Base-by-base conservation (phyloP, 1,284 basidiomycete genomes). In the Paramarasmius palmivorus region DNA sequence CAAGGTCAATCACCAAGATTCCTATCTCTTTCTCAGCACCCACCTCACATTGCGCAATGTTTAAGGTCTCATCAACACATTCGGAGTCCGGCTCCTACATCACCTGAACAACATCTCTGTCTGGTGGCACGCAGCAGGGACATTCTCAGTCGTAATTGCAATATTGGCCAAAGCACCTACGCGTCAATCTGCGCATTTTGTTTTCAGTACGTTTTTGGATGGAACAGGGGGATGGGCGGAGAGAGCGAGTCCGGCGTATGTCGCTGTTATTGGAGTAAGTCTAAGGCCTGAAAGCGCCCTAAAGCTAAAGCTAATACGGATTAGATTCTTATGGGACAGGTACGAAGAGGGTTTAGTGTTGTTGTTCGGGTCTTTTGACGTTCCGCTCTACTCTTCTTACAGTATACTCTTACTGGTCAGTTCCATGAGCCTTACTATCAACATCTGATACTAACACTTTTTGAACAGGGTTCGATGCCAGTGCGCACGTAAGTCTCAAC, bases 121-220 rank as follows among this genome's bases (percentile, higher is more conserved):
- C 3, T 83, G 79, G 76, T 86, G 88, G 79, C 88, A 92, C 60
- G 85, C 82, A 0, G 56, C 86, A 26, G 89, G 88, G 15, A 88
- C 88, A 2, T 78, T 80, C 2, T 73, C 82, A 1, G 65, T 91
- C 23, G 79, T 84, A 17, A 80, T 90, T 35, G 84, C 86, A 0
- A 73, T 89, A 44, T 76, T 91, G 8, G 84, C 80, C 0, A 83
- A 81, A 49, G 89, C 89, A 2, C 87, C 87, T 2, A 81, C 69
- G 2, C 86, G 86, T 59, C 87, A 89, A 59, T 78, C 81, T 0
- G 86, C 72, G 2, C 74, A 76, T 47, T 89, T 86, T 59, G 88
- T 92, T 10, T 90, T 92, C 66, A 67, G 65, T 36, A 81, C 76
- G 5, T 90, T 90, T 65, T 77, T 87, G 52, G 88, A 92, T 64